Evolutionary conservation across 305 asterid species (phyloP), one percentile per base, ranked within the genome.

Genomic region (Fraxinus latifolia): DNA sequence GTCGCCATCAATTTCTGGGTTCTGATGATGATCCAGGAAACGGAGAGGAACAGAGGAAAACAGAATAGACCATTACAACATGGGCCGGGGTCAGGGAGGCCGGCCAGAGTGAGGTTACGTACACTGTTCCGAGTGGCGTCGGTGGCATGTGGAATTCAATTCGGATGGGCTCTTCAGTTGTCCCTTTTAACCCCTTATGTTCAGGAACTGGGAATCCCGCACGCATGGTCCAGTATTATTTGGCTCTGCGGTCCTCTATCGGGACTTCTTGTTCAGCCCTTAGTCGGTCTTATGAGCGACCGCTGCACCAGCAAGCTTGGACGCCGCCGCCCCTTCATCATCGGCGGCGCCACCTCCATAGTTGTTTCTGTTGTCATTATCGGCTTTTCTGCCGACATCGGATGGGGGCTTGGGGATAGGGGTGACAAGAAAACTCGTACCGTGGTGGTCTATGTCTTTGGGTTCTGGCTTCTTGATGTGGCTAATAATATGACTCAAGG

Each of bases 201-300:
- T 32, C 98, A 94, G 44, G 94, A 94, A 84, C 96, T 94, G 70
- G 97, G 98, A 8, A 90, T 94, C 55, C 94, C 97, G 14, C 98
- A 94, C 90, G 92, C 90, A 1, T 94, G 94, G 94, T 89, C 98
- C 5, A 94, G 97, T 34, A 88, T 94, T 32, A 94, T 94, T 80
- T 94, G 98, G 98, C 85, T 94, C 1, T 94, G 97, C 83, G 98
- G 98, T 44, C 97, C 97, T 60, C 80, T 94, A 1, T 94, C 97
- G 62, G 98, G 98, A 3, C 89, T 93, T 23, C 77, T 94, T 12
- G 98, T 94, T 32, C 98, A 94, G 86, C 98, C 98, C 7, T 81
- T 94, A 27, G 97, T 87, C 0, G 98, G 97, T 17, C 92, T 88
- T 78, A 80, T 85, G 87, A 94, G 98, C 80, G 97, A 94, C 82